A percentile compares a stretch with the other conserved stretches of the same genome.
These are phyloP conservation scores for Anthracocystis setariae DNA, from an alignment of 1,284 basidiomycete species.

Conservation along the genomic window DNA sequence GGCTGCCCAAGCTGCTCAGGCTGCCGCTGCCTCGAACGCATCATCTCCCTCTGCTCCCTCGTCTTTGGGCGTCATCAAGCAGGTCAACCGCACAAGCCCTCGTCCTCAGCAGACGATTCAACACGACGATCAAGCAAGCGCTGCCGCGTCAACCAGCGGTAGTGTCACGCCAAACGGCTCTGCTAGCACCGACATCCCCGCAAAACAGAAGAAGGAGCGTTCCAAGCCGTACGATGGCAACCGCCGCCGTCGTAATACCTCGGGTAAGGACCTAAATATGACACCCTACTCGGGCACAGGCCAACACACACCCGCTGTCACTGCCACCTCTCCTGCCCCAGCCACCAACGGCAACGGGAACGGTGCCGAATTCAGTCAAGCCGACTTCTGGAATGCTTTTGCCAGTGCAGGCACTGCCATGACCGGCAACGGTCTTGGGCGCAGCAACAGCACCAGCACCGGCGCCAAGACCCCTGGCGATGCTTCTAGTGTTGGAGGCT, in stretches of 20 bases:
- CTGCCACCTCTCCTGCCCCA: slow-evolving; percentile 24
- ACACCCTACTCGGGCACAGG: slow-evolving; percentile 45
- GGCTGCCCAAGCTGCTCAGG: slow-evolving; percentile 28
- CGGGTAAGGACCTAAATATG: slow-evolving; percentile 50
- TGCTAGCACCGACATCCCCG: slow-evolving; percentile 13
- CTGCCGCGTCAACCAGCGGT: slow-evolving; percentile 25
- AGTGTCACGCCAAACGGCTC: slow-evolving; percentile 41
- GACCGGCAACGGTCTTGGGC: slow-evolving; percentile 23
- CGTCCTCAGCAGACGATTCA: slow-evolving; percentile 15
- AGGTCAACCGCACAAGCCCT: slow-evolving; percentile 34
- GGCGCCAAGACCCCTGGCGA: slow-evolving; percentile 45
- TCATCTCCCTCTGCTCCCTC: slow-evolving; percentile 31
- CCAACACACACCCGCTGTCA: slow-evolving; percentile 38
- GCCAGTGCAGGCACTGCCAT: slow-evolving; percentile 33
- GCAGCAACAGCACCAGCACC: slow-evolving; percentile 50
- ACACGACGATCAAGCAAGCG: slow-evolving; percentile 19
- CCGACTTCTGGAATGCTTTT: slow-evolving; percentile 54
- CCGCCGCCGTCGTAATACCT: slow-evolving; percentile 50
- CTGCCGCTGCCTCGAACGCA: slow-evolving; percentile 32
- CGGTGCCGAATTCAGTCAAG: slow-evolving; percentile 38
- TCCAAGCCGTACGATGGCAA: slow-evolving; percentile 59
- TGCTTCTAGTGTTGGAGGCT: slow-evolving; percentile 34
- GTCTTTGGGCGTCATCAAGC: slow-evolving; percentile 33
- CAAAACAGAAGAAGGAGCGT: slow-evolving; percentile 43
- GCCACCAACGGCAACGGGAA: slow-evolving; percentile 9